phyloP scores from a whole-genome alignment of 768 basidiomycete genomes.

The Pulveroboletus ravenelii region DNA sequence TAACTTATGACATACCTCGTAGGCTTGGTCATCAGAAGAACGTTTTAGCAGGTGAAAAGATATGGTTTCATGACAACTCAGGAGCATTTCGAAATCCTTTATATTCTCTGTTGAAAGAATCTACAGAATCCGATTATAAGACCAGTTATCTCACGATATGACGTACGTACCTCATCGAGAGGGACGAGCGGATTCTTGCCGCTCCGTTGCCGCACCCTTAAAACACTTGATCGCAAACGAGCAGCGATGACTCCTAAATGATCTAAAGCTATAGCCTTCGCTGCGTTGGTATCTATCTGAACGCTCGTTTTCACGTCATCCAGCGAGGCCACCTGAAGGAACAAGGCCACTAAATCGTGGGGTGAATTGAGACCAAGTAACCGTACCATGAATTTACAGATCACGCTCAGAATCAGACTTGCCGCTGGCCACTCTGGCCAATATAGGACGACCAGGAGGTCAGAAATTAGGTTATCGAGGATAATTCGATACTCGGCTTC shows the following conservation, averaged over 20 bases:
- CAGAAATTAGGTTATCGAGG: constrained; percentile 86
- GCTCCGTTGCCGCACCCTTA: constrained; percentile 35
- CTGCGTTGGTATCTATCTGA: constrained; percentile 71
- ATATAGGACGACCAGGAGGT: constrained; percentile 81
- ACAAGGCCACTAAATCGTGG: neutral
- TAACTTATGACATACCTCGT: constrained; percentile 50
- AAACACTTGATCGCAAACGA: constrained; percentile 57
- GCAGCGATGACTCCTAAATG: constrained; percentile 93
- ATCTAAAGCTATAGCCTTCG: constrained; percentile 86
- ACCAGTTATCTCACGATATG: neutral
- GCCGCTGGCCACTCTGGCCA: constrained; percentile 99
- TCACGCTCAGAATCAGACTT: constrained; percentile 70
- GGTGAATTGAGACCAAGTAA: neutral
- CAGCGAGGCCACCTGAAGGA: constrained; percentile 64
- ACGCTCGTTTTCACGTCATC: constrained; percentile 73
- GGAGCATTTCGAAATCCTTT: constrained; percentile 52
- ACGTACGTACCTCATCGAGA: constrained; percentile 60
- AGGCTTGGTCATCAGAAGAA: constrained; percentile 75
- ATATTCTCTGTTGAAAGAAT: constrained; percentile 48
- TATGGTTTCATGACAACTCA: constrained; percentile 61
- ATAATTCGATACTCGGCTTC: constrained; percentile 93
- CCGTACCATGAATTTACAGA: constrained; percentile 80
- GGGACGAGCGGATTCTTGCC: constrained; percentile 42
- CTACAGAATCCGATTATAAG: constrained; percentile 29
- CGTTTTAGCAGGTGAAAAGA: constrained; percentile 63